These are phyloP conservation scores for Oropetium thomaeum DNA, from an alignment of 176 grass and related monocot genomes.

Conservation along the genomic window DNA sequence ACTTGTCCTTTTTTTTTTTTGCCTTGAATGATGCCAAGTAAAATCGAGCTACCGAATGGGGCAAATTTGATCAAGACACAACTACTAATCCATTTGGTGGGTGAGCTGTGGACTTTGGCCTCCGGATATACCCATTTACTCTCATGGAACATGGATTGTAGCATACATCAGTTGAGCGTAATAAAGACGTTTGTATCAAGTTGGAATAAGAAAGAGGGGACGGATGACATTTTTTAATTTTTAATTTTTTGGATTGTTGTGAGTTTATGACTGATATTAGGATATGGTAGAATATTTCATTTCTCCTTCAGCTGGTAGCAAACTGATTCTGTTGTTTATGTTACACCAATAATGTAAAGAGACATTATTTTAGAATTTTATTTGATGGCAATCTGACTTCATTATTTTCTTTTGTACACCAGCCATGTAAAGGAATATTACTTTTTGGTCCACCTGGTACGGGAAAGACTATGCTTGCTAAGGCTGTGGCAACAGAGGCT, in stretches of 20 bases:
- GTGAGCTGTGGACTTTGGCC: background rate
- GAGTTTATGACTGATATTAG: background rate
- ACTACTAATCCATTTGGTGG: constrained; percentile 4
- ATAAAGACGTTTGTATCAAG: background rate
- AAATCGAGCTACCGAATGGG: constrained; percentile 4
- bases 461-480: constrained; percentile 99
- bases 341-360: background rate
- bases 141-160: background rate
- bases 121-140: background rate
- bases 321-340: background rate
- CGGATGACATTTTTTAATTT: background rate
- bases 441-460: constrained; percentile 98
- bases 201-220: background rate
- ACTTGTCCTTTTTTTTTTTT: background rate
- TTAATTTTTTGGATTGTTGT: too few species aligned
- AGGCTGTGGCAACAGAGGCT: constrained; percentile 96
- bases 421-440: constrained; percentile 98
- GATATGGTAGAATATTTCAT: background rate
- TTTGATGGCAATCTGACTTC: background rate
- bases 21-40: too few species aligned
- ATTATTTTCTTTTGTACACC: background rate
- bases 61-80: background rate
- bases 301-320: constrained; percentile 1
- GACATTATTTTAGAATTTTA: background rate
- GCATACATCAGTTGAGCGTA: background rate